phyloP scores from a whole-genome alignment of 805 yeast species.

The Vanderwaltozyma verrucispora region DNA sequence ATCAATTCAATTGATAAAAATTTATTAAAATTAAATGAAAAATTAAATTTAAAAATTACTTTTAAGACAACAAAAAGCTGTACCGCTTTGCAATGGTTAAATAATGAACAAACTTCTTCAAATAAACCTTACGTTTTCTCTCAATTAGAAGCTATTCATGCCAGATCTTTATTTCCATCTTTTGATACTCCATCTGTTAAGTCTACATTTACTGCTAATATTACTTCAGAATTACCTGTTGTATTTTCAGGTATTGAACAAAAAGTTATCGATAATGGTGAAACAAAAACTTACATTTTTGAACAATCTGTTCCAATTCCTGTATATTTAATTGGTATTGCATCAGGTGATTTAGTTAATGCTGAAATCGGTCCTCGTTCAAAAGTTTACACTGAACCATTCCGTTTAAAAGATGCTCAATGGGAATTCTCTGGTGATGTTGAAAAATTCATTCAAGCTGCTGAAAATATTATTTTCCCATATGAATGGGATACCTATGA shows the following conservation, averaged over 20 bases:
- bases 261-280: conserved; percentile 4
- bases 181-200: conserved; percentile 87
- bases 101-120: conserved; percentile 53
- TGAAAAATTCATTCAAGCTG: conserved; percentile 67
- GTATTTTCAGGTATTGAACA: conserved; percentile 58
- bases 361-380: conserved; percentile 81
- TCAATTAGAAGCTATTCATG: conserved; percentile 87
- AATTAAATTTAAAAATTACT: conserved; percentile 31
- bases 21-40: conserved; percentile 1
- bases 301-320: conserved; percentile 79
- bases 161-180: conserved; percentile 78
- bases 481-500: conserved; percentile 84
- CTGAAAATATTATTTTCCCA: conserved; percentile 59
- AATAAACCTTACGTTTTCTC: conserved; percentile 67
- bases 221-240: conserved; percentile 55
- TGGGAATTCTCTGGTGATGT: conserved; percentile 74
- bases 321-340: conserved; percentile 71
- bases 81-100: conserved; percentile 81
- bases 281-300: conserved; percentile 35
- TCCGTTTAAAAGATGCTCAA: conserved; percentile 53
- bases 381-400: conserved; percentile 69
- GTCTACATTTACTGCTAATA: conserved; percentile 47
- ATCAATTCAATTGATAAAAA: conserved; percentile 15
- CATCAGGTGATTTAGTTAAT: conserved; percentile 65
- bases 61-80: conserved; percentile 65